A percentile compares a stretch with the other conserved stretches of the same genome.
Conservation (phyloP, 2,329 filamentous ascomycete species). For the Alternaria consortialis region DNA sequence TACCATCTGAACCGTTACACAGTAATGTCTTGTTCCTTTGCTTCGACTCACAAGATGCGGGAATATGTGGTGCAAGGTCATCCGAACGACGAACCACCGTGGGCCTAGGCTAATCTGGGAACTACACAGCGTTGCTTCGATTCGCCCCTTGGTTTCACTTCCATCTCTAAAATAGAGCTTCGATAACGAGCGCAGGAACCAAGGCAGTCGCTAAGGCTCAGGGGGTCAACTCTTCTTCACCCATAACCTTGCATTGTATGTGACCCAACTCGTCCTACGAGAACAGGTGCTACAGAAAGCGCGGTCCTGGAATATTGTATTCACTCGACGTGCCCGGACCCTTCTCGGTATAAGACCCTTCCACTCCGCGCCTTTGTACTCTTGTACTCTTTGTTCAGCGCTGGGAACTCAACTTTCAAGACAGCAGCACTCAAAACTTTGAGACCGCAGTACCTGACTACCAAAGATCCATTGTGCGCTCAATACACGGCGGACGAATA, state of each 20-base stretch:
- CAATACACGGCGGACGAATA: not conserved
- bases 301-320: not conserved
- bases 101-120: not conserved
- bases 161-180: not conserved
- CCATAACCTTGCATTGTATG: not conserved
- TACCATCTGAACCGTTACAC: not conserved
- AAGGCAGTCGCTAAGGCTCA: not conserved
- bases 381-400: not conserved
- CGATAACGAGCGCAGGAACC: not conserved
- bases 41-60: not conserved
- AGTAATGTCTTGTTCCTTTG: not conserved
- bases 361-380: not conserved
- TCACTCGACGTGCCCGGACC: not conserved
- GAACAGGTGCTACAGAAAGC: not conserved
- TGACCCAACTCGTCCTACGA: not conserved
- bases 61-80: not conserved
- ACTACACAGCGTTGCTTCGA: not conserved
- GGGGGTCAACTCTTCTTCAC: not conserved
- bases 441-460: not conserved
- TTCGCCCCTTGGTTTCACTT: not conserved
- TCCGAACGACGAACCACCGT: not conserved
- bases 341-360: not conserved
- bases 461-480: not conserved
- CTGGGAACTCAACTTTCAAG: not conserved
- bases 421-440: not conserved